Evolutionary conservation across 2,329 filamentous ascomycete species (phyloP).

Genomic region (Talaromyces albobiverticillius): DNA sequence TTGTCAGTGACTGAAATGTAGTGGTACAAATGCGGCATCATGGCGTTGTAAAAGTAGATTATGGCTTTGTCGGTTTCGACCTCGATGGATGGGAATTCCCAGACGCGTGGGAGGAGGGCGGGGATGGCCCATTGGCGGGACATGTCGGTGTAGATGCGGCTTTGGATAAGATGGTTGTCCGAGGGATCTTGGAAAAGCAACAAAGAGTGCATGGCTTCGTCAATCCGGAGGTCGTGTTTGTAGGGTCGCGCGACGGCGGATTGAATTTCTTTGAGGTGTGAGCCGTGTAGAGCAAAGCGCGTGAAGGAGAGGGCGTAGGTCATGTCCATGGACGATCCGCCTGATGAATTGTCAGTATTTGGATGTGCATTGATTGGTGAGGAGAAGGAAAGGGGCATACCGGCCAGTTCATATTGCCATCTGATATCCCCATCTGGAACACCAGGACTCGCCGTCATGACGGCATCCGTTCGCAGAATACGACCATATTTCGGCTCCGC

Average conservation of each 20-base stretch:
- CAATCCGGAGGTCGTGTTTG: constrained; percentile 25
- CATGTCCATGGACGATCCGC: constrained; percentile 40
- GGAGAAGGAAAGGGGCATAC: no score
- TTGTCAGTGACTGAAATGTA: constrained; percentile 30
- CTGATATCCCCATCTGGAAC: constrained; percentile 33
- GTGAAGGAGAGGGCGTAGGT: constrained; percentile 35
- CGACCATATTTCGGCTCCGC: constrained; percentile 29
- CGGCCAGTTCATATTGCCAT: constrained; percentile 36
- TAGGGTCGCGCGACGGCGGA: constrained; percentile 27
- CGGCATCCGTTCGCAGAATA: constrained; percentile 26
- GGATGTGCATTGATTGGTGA: not conserved
- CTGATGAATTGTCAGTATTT: constrained; percentile 12
- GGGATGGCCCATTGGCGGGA: constrained; percentile 22
- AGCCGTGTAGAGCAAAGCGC: constrained; percentile 30
- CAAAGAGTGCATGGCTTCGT: constrained; percentile 30
- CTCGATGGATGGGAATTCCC: constrained; percentile 32
- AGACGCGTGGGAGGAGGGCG: constrained; percentile 26
- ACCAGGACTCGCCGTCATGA: constrained; percentile 25
- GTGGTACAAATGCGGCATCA: constrained; percentile 35
- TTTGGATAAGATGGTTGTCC: constrained; percentile 22
- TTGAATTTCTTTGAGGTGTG: constrained; percentile 26
- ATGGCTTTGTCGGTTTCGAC: constrained; percentile 30
- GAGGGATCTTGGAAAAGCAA: constrained; percentile 24
- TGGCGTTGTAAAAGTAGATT: constrained; percentile 31
- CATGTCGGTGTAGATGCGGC: constrained; percentile 31